A percentile compares a stretch with the other conserved stretches of the same genome.
Evolutionary conservation across 1,284 basidiomycete species (phyloP).

Genomic region (Microstroma glucosiphilum): DNA sequence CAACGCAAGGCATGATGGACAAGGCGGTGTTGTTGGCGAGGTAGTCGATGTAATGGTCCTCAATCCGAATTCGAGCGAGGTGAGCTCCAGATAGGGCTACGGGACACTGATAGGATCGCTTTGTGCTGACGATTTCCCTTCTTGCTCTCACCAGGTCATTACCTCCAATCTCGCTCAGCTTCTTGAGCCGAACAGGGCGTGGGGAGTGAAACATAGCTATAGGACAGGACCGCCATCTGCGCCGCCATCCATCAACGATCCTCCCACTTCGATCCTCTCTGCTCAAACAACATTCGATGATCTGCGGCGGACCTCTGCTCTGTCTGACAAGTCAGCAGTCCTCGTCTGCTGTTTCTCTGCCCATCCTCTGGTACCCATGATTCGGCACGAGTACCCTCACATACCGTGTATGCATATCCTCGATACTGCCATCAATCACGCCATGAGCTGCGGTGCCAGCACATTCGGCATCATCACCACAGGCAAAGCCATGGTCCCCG

Average conservation of each 20-base stretch:
- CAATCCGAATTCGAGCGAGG: constrained; percentile 3
- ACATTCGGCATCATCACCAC: constrained; percentile 38
- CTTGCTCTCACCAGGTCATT: constrained; percentile 10
- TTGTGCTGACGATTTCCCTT: background rate
- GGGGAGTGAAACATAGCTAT: constrained; percentile 3
- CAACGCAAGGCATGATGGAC: no score
- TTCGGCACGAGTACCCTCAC: constrained; percentile 14
- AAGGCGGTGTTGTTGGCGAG: no score
- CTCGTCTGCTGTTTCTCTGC: constrained; percentile 36
- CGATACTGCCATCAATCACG: constrained; percentile 26
- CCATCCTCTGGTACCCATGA: constrained; percentile 30
- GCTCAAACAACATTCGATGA: constrained; percentile 20
- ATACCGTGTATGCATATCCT: constrained; percentile 27
- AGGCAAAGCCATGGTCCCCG: constrained; percentile 21
- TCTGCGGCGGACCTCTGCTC: background rate
- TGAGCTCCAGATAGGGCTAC: no score
- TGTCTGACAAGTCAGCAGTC: constrained; percentile 17
- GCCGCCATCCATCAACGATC: constrained; percentile 26
- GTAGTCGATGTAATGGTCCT: background rate
- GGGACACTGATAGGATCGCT: no score
- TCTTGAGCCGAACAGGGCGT: constrained; percentile 4
- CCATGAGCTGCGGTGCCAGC: constrained; percentile 4
- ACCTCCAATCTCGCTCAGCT: constrained; percentile 8
- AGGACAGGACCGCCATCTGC: constrained; percentile 23
- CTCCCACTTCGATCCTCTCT: constrained; percentile 20